Evolutionary conservation across 164 flowering plant genomes (phyloP).

Genomic region (Vitis riparia): DNA sequence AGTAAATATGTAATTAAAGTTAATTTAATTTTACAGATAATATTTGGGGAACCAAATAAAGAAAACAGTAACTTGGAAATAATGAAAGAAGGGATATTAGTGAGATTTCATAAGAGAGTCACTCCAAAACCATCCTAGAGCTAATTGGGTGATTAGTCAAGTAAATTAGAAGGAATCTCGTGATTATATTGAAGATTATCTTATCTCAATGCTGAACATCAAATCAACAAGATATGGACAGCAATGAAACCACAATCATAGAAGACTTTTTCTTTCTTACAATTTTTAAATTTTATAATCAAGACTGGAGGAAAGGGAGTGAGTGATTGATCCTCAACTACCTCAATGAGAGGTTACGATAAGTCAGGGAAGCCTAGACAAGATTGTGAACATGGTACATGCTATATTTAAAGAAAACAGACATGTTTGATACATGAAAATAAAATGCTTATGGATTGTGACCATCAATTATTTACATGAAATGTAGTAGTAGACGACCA

Average conservation of each 20-base stretch:
- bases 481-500: too few species aligned
- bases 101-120: too few species aligned
- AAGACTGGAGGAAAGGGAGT: not conserved
- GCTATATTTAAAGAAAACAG: not conserved
- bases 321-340: slow-evolving; percentile 5
- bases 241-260: slow-evolving; percentile 3
- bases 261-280: not conserved
- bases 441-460: too few species aligned
- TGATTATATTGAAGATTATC: not conserved
- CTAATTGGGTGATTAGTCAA: too few species aligned
- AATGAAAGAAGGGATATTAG: too few species aligned
- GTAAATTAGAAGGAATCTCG: not conserved
- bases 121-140: too few species aligned
- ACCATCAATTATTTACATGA: too few species aligned
- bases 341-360: not conserved
- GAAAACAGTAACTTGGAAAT: too few species aligned
- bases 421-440: not conserved
- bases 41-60: too few species aligned
- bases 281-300: not conserved
- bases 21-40: too few species aligned
- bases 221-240: not conserved
- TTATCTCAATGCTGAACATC: not conserved
- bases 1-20: too few species aligned
- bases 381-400: not conserved
- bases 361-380: not conserved